phyloP scores from a whole-genome alignment of 2,329 filamentous ascomycete species.

The Albifimbria verrucaria region DNA sequence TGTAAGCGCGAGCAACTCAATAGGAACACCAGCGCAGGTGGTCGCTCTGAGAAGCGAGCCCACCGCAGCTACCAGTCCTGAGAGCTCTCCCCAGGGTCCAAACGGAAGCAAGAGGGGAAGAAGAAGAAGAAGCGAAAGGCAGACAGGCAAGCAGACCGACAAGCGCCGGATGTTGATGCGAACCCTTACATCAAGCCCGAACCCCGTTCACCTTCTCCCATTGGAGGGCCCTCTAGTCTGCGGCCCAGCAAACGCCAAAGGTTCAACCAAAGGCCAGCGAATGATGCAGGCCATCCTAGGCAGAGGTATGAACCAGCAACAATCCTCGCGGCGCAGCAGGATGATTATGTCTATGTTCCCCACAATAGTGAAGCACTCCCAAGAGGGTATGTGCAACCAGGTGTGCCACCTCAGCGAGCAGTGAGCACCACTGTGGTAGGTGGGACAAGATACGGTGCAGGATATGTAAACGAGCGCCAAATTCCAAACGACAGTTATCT shows the following conservation, averaged over 20 bases:
- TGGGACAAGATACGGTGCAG: conserved; percentile 26
- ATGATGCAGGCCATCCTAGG: conserved; percentile 28
- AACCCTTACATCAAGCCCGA: conserved; percentile 61
- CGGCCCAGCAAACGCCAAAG: conserved; percentile 57
- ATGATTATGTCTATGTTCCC: not conserved
- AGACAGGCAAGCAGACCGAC: conserved; percentile 51
- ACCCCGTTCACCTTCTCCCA: conserved; percentile 60
- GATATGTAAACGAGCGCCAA: conserved; percentile 29
- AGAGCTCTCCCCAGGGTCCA: conserved; percentile 56
- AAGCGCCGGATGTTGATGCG: conserved; percentile 42
- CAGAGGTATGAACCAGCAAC: conserved; percentile 39
- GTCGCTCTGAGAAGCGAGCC: conserved; percentile 52
- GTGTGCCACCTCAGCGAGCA: conserved; percentile 17
- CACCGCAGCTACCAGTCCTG: conserved; percentile 50
- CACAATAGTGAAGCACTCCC: not conserved
- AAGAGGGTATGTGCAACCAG: not conserved
- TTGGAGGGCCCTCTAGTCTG: conserved; percentile 48
- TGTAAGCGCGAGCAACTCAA: conserved; percentile 14
- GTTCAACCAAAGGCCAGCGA: conserved; percentile 38
- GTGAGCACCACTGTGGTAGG: conserved; percentile 20
- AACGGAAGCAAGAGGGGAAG: conserved; percentile 40
- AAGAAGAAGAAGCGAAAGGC: conserved; percentile 49
- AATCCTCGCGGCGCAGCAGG: conserved; percentile 9
- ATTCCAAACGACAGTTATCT: conserved; percentile 25
- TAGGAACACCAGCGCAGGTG: conserved; percentile 47